Evolutionary conservation across 73 alveolate genomes (phyloP), one percentile per base, ranked within the genome.

Genomic region (Paramecium caudatum): DNA sequence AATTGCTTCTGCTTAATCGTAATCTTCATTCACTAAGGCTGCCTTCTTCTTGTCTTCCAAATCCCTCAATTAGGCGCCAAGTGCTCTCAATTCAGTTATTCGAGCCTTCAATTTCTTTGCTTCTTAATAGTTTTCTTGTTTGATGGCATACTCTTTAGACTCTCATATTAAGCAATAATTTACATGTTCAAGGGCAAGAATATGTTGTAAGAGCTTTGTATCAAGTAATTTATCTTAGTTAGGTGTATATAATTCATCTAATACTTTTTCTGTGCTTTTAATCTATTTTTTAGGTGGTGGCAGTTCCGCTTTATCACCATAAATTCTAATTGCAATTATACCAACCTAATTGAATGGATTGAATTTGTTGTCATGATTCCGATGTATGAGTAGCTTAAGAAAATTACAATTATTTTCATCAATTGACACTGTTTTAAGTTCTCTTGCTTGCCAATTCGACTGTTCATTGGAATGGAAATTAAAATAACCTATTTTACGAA

Each of bases 301-400:
- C 30, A 90, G 83, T 17, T 63, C 55, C 36, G 80, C 47, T 25
- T 48, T 55, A 0, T 55, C 69, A 2, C 92, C 92, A 82, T 83
- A 90, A 21, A 69, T 15, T 49, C 68, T 70, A 1, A 91, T 34
- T 16, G 93, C 84, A 6, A 91, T 81, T 9, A 91, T 46, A 5
- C 94, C 95, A 16, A 91, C 94, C 69, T 91, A 43, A 46, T 86
- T 43, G 47, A 91, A 91, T 45, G 91, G 69, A 70, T 91, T 91
- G 30, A 87, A 70, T 25, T 49, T 87, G 34, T 91, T 91, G 17
- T 91, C 94, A 70, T 70, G 90, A 17, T 91, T 91, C 37, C 85
- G 63, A 61, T 91, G 91, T 10, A 91, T 45, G 10, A 87, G 82
- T 8, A 91, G 82, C 62, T 91, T 91, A 5, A 91, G 49, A 43